These are phyloP conservation scores for Tylopilus rubrobrunneus DNA, from an alignment of 768 basidiomycete species.

Conservation along the genomic window DNA sequence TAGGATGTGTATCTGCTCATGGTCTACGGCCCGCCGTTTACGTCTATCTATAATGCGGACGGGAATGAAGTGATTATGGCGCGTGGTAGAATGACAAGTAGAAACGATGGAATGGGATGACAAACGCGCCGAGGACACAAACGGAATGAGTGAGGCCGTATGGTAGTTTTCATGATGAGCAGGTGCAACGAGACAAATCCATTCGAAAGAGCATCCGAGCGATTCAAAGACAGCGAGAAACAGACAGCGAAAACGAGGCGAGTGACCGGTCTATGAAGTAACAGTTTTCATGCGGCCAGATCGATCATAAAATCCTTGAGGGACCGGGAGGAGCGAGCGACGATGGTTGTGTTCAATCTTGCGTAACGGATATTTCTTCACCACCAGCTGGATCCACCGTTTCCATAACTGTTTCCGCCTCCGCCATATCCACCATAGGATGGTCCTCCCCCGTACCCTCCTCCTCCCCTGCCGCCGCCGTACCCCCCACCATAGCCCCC, in stretches of 20 bases:
- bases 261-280: conserved; percentile 17
- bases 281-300: conserved; percentile 23
- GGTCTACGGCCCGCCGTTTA: conserved; percentile 40
- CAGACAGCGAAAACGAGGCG: conserved; percentile 20
- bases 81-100: conserved; percentile 14
- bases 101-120: conserved; percentile 6
- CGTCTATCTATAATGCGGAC: conserved; percentile 39
- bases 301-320: conserved; percentile 17
- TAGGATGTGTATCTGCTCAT: conserved; percentile 44
- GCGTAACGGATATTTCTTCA: conserved; percentile 26
- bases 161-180: conserved; percentile 43
- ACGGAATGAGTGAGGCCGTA: conserved; percentile 41
- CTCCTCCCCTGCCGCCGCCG: conserved; percentile 37
- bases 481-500: conserved; percentile 15
- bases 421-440: conserved; percentile 27
- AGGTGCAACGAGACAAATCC: conserved; percentile 54
- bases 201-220: conserved; percentile 55
- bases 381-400: conserved; percentile 46
- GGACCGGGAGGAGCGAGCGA: conserved; percentile 7
- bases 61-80: conserved; percentile 26
- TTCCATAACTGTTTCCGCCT: conserved; percentile 29
- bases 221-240: conserved; percentile 33
- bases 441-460: conserved; percentile 40
- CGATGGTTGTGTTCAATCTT: conserved; percentile 11
- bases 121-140: conserved; percentile 33